Evolutionary conservation across 306 rosid genomes (phyloP).

Genomic region (Dryas alaskensis): DNA sequence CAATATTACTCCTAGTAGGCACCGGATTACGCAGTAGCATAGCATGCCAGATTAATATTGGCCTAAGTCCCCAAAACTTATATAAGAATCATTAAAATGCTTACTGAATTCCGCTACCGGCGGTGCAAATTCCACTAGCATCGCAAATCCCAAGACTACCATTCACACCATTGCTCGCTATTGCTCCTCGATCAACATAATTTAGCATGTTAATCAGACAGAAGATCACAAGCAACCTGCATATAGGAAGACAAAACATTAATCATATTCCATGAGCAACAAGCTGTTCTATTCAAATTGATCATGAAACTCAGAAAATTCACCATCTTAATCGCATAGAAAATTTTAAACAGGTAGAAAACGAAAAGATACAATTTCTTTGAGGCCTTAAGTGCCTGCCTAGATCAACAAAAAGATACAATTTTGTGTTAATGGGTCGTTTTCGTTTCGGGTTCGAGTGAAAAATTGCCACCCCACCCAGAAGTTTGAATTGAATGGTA

Average conservation of each 20-base stretch:
- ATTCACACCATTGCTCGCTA: slow-evolving; percentile 90
- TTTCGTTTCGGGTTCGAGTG: no score
- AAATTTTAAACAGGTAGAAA: no score
- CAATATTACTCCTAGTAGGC: not conserved
- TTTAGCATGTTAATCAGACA: slow-evolving; percentile 64
- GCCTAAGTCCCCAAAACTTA: not conserved
- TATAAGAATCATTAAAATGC: slow-evolving; percentile 20
- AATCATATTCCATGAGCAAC: not conserved
- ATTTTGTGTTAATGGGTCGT: no score
- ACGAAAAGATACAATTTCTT: no score
- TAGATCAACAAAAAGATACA: not conserved
- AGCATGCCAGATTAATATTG: not conserved
- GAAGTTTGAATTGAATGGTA: not conserved
- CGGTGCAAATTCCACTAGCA: slow-evolving; percentile 65
- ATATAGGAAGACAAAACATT: not conserved
- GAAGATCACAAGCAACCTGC: slow-evolving; percentile 67
- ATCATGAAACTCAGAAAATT: not conserved
- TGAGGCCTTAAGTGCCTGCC: no score
- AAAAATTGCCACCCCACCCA: no score
- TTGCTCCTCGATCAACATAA: slow-evolving; percentile 87
- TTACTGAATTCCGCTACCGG: slow-evolving; percentile 86
- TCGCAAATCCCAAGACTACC: slow-evolving; percentile 64
- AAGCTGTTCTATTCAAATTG: not conserved
- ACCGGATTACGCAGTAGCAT: not conserved
- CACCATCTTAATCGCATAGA: not conserved